Conservation (phyloP, 2,329 filamentous ascomycete species). For the Didymella arachidicola region DNA sequence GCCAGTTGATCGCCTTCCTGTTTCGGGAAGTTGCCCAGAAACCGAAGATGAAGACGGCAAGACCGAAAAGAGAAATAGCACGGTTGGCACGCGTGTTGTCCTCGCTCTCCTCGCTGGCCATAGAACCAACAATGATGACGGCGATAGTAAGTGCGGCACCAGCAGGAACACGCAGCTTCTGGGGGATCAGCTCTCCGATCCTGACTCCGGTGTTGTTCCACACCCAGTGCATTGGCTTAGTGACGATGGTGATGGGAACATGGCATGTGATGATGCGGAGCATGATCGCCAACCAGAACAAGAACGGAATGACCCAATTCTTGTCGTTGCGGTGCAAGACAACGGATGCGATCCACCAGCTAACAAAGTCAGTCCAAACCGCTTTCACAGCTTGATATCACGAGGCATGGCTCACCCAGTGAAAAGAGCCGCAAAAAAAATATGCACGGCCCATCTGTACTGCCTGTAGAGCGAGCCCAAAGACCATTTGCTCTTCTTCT, state of each 20-base stretch:
- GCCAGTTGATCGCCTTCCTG: conserved; percentile 62
- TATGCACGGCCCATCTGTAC: conserved; percentile 53
- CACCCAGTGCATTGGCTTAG: conserved; percentile 69
- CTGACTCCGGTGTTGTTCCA: conserved; percentile 72
- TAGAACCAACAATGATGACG: conserved; percentile 79
- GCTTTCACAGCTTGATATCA: conserved; percentile 13
- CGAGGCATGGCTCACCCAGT: conserved; percentile 56
- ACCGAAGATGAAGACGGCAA: conserved; percentile 71
- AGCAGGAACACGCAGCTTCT: conserved; percentile 68
- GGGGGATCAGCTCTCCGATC: conserved; percentile 69
- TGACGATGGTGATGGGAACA: conserved; percentile 71
- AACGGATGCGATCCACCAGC: conserved; percentile 80
- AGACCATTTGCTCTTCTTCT: conserved; percentile 34
- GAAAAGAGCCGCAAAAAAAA: conserved; percentile 58
- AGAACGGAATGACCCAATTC: conserved; percentile 85
- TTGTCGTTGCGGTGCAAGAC: conserved; percentile 74
- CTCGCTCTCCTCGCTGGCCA: conserved; percentile 72
- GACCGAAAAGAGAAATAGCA: conserved; percentile 80
- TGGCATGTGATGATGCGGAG: conserved; percentile 78
- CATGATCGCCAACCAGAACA: conserved; percentile 78
- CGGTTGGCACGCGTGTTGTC: conserved; percentile 84
- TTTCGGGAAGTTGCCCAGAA: conserved; percentile 78
- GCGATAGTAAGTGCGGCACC: conserved; percentile 71
- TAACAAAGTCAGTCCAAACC: conserved; percentile 36
- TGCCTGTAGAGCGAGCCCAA: conserved; percentile 41